A percentile compares a stretch with the other conserved stretches of the same genome.
These are phyloP conservation scores for Phtheirospermum japonicum DNA, from an alignment of 257 asterid species.

Conservation along the genomic window DNA sequence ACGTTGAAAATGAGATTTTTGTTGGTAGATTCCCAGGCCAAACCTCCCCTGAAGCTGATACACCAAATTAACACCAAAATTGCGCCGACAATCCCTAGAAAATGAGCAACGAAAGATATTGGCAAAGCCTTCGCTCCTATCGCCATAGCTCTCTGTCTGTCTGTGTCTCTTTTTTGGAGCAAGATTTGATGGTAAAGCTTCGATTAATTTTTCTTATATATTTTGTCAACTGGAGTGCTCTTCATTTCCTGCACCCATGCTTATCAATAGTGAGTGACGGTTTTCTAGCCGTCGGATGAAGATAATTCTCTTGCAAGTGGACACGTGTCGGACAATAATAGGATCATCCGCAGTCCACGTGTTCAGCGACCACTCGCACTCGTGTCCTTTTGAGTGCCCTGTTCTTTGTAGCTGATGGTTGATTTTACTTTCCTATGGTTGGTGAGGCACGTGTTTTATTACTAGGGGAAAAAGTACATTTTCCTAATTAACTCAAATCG, in stretches of 20 bases:
- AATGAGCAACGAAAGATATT: conserved; percentile 57
- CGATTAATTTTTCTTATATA: no score
- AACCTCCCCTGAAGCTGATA: conserved; percentile 82
- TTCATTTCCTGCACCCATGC: no score
- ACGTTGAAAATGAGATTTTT: conserved; percentile 92
- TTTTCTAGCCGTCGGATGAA: conserved; percentile 37
- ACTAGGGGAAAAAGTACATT: no score
- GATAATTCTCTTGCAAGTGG: neutral
- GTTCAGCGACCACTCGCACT: conserved; percentile 16
- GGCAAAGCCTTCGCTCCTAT: conserved; percentile 63
- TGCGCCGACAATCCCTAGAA: conserved; percentile 55
- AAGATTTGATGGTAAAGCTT: neutral
- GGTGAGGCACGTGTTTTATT: no score
- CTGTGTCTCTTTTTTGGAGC: conserved; percentile 15
- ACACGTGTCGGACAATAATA: conserved; percentile 24
- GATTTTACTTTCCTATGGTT: no score
- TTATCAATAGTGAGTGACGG: neutral
- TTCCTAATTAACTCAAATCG: no score
- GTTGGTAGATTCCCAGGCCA: conserved; percentile 80
- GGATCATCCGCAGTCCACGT: conserved; percentile 27
- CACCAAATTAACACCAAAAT: conserved; percentile 73
- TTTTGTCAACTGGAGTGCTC: conserved; percentile 19
- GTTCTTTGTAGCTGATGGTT: no score
- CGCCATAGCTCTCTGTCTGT: conserved; percentile 46
- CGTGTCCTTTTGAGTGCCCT: no score